Percentiles rank a stretch among this genome's conserved stretches.
These are phyloP conservation scores for Colletotrichum sp. DNA, from an alignment of 2,329 filamentous ascomycete species.

Conservation along the genomic window DNA sequence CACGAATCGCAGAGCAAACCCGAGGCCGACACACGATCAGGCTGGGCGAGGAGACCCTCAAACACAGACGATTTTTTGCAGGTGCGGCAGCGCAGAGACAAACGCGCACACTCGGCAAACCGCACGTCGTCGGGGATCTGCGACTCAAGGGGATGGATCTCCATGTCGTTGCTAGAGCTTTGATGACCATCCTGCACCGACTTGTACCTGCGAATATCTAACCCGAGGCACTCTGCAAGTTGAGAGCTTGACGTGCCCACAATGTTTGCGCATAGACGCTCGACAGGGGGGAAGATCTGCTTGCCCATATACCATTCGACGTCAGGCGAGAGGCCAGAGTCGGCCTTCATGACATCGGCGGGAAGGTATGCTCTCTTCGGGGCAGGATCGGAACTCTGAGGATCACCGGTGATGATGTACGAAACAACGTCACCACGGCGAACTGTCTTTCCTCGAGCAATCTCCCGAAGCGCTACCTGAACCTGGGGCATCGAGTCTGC, in stretches of 20 bases:
- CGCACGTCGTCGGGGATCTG: conserved; percentile 92
- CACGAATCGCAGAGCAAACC: conserved; percentile 79
- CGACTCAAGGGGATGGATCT: conserved; percentile 90
- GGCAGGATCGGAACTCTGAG: conserved; percentile 68
- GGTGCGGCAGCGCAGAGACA: conserved; percentile 79
- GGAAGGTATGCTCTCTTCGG: conserved; percentile 90
- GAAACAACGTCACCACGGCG: conserved; percentile 96
- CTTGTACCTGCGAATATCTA: conserved; percentile 87
- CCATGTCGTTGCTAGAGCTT: conserved; percentile 60
- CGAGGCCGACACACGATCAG: conserved; percentile 69
- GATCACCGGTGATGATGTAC: conserved; percentile 87
- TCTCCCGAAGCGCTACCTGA: conserved; percentile 89
- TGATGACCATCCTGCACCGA: conserved; percentile 48
- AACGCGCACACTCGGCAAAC: conserved; percentile 80
- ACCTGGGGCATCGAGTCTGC: conserved; percentile 95
- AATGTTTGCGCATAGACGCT: conserved; percentile 96
- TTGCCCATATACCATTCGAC: conserved; percentile 99
- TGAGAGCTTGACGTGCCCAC: conserved; percentile 88
- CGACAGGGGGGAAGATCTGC: conserved; percentile 97
- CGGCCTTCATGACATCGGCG: conserved; percentile 81
- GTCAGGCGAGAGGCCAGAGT: conserved; percentile 80
- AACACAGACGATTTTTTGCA: conserved; percentile 79
- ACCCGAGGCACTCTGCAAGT: conserved; percentile 89
- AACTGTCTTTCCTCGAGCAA: conserved; percentile 84
- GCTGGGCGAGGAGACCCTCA: conserved; percentile 71